Conservation (phyloP, 2,329 filamentous ascomycete genomes). For the Elsinoe arachidis region DNA sequence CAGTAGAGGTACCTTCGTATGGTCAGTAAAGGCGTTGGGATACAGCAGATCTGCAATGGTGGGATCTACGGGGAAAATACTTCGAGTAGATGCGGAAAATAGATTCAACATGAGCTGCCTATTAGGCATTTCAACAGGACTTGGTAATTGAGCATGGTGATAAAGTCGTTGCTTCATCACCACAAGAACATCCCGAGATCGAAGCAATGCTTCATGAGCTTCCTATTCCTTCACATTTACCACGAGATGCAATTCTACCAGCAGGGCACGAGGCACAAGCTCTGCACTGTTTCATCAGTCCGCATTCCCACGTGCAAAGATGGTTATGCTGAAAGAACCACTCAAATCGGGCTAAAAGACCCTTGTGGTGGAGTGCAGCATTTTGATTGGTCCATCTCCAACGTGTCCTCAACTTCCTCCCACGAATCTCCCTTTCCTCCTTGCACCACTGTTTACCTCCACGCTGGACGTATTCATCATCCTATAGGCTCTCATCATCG, state of each 20-base stretch:
- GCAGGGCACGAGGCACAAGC: no score
- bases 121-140: background rate
- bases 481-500: slow-evolving; percentile 1
- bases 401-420: background rate
- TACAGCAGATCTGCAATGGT: background rate
- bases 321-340: background rate
- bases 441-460: background rate
- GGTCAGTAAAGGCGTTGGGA: background rate
- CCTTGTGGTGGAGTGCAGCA: background rate
- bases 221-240: no score
- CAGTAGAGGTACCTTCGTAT: background rate
- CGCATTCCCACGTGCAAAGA: background rate
- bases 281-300: background rate
- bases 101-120: background rate
- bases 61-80: background rate
- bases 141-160: background rate
- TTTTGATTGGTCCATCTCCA: background rate
- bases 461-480: background rate
- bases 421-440: background rate
- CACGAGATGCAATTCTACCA: no score
- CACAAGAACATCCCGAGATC: no score
- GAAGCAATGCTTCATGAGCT: no score
- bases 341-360: background rate
- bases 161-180: no score
- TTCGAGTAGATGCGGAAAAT: background rate